These are phyloP conservation scores for Sphaerosporella brunnea DNA, from an alignment of 495 filamentous ascomycete species.

Conservation along the genomic window DNA sequence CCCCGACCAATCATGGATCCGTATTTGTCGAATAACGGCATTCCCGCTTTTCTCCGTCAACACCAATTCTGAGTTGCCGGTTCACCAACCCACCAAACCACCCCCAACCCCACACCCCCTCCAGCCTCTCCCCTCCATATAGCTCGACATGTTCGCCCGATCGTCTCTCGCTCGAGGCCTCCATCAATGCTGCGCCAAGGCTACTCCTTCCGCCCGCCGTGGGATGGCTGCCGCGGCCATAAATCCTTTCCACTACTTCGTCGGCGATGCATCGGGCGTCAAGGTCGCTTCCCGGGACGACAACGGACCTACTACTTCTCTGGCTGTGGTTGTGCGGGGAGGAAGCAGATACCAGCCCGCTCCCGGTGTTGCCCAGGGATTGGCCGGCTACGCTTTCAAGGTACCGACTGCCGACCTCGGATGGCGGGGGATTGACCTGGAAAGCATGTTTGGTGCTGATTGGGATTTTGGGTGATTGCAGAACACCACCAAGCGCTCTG, in stretches of 20 bases:
- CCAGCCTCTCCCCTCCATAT: slow-evolving; percentile 21
- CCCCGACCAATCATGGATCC: slow-evolving; percentile 5
- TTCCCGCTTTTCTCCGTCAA: slow-evolving; percentile 6
- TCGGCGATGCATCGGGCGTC: slow-evolving; percentile 64
- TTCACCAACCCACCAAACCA: neutral
- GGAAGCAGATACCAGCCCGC: slow-evolving; percentile 78
- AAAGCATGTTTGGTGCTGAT: slow-evolving; percentile 1
- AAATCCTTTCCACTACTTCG: slow-evolving; percentile 68
- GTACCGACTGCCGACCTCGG: slow-evolving; percentile 33
- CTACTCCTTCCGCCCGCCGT: slow-evolving; percentile 38
- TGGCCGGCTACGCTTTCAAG: slow-evolving; percentile 94
- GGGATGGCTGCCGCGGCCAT: slow-evolving; percentile 61
- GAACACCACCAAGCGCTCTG: slow-evolving; percentile 72
- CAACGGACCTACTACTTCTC: slow-evolving; percentile 66
- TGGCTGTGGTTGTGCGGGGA: slow-evolving; percentile 81
- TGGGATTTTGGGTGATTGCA: slow-evolving; percentile 27
- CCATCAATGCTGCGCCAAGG: slow-evolving; percentile 39
- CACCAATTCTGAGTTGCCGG: too few relatives aligned
- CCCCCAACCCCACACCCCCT: neutral
- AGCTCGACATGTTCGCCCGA: slow-evolving; percentile 31
- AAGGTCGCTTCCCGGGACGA: slow-evolving; percentile 83
- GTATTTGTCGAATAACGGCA: slow-evolving; percentile 4
- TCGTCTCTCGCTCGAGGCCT: slow-evolving; percentile 16
- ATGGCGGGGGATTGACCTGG: neutral
- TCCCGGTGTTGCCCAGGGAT: slow-evolving; percentile 73